Evolutionary conservation across 768 basidiomycete genomes (phyloP).

Genomic region (Tylopilus rubrobrunneus): DNA sequence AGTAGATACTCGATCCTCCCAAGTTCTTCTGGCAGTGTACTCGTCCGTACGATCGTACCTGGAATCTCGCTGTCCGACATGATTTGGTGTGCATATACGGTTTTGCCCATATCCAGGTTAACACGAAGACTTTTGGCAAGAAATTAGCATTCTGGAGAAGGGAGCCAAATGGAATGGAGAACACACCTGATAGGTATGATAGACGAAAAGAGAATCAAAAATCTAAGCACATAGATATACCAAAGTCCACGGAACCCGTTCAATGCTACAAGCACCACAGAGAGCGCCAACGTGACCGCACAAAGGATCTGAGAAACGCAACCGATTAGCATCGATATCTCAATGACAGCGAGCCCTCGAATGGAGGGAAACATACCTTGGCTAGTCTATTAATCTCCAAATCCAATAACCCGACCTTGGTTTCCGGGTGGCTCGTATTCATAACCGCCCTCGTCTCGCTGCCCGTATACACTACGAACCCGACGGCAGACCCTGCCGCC

Average conservation of each 20-base stretch:
- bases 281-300: slow-evolving; percentile 88
- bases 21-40: slow-evolving; percentile 93
- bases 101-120: slow-evolving; percentile 99
- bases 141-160: not conserved
- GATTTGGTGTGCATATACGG: slow-evolving; percentile 93
- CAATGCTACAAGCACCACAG: slow-evolving; percentile 86
- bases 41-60: slow-evolving; percentile 94
- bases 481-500: slow-evolving; percentile 89
- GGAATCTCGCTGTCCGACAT: slow-evolving; percentile 93
- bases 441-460: slow-evolving; percentile 94
- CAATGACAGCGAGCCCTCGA: not conserved
- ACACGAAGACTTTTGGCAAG: slow-evolving; percentile 73
- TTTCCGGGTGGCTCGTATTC: slow-evolving; percentile 97
- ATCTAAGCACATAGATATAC: slow-evolving; percentile 96
- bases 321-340: not conserved
- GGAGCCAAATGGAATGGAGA: not conserved
- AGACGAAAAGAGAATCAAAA: slow-evolving; percentile 95
- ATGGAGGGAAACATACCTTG: slow-evolving; percentile 53
- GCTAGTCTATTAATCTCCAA: slow-evolving; percentile 93
- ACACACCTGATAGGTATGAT: slow-evolving; percentile 97
- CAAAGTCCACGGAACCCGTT: slow-evolving; percentile 95
- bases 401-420: slow-evolving; percentile 90
- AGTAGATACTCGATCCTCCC: slow-evolving; percentile 95
- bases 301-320: slow-evolving; percentile 71
- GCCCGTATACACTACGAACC: slow-evolving; percentile 93